Conservation (phyloP, 495 filamentous ascomycete genomes). For the Tuber calosporum region DNA sequence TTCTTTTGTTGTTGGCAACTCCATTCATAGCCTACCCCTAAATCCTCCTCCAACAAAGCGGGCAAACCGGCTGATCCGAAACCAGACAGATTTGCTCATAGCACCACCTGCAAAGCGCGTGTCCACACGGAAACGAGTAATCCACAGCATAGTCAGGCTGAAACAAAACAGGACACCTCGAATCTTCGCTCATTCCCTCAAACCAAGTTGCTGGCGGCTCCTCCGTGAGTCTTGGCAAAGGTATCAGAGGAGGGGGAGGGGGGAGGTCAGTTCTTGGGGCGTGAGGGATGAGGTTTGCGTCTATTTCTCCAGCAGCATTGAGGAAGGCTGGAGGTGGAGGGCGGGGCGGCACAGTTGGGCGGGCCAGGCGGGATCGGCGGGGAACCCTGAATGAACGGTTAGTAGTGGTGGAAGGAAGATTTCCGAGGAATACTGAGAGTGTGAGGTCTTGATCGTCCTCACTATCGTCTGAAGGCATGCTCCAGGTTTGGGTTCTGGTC, state of each 20-base stretch:
- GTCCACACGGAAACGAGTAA: neutral
- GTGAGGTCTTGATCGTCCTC: too few relatives aligned
- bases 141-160: neutral
- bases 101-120: neutral
- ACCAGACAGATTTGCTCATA: neutral
- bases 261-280: neutral
- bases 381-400: too few relatives aligned
- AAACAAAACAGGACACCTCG: neutral
- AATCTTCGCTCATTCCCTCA: neutral
- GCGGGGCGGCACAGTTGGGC: too few relatives aligned
- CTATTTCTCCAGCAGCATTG: neutral
- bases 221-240: neutral
- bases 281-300: neutral
- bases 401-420: too few relatives aligned
- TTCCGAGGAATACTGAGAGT: too few relatives aligned
- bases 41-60: neutral
- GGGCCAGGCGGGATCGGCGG: too few relatives aligned
- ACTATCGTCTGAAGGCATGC: too few relatives aligned
- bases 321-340: neutral
- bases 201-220: neutral
- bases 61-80: neutral
- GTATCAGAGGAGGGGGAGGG: neutral
- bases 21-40: neutral
- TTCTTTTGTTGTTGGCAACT: neutral
- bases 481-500: too few relatives aligned